Conservation (phyloP, 192 early-diverging fungal genomes). For the Linnemannia schmuckeri region DNA sequence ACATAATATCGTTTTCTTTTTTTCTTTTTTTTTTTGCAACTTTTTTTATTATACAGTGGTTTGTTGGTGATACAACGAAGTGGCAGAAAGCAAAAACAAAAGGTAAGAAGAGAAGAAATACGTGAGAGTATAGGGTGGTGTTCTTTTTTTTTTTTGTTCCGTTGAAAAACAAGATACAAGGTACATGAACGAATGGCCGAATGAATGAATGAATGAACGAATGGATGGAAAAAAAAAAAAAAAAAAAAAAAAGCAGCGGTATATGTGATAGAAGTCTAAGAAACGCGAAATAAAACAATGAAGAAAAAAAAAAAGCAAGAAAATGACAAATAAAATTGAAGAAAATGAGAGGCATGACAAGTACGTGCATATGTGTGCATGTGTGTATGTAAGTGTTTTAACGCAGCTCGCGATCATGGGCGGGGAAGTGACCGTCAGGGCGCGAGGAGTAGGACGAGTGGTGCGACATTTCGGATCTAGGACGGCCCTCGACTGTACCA, state of each 20-base stretch:
- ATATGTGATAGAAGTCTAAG: conserved; percentile 1
- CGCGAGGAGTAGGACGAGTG: conserved; percentile 21
- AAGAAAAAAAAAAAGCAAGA: not conserved
- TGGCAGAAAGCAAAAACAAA: not conserved
- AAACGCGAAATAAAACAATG: not conserved
- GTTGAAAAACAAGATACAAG: too few species aligned
- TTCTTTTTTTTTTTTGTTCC: not conserved
- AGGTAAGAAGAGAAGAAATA: not conserved
- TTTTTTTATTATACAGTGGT: conserved; percentile 2
- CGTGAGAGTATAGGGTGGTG: not conserved
- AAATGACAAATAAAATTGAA: not conserved
- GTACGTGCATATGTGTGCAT: not conserved
- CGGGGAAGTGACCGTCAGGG: conserved; percentile 4
- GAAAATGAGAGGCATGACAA: not conserved
- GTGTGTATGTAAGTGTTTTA: not conserved
- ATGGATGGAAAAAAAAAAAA: not conserved
- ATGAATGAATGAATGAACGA: not conserved
- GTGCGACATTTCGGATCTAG: conserved; percentile 10
- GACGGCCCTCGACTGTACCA: not conserved
- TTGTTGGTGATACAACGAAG: not conserved
- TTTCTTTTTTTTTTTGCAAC: not conserved
- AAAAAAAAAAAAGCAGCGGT: not conserved
- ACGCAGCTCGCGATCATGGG: conserved; percentile 28
- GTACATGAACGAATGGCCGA: not conserved
- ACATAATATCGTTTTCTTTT: too few species aligned